A percentile compares a stretch with the other conserved stretches of the same genome.
phyloP scores from a whole-genome alignment of 148 eudicot species.

The Pharnaceum exiguum region DNA sequence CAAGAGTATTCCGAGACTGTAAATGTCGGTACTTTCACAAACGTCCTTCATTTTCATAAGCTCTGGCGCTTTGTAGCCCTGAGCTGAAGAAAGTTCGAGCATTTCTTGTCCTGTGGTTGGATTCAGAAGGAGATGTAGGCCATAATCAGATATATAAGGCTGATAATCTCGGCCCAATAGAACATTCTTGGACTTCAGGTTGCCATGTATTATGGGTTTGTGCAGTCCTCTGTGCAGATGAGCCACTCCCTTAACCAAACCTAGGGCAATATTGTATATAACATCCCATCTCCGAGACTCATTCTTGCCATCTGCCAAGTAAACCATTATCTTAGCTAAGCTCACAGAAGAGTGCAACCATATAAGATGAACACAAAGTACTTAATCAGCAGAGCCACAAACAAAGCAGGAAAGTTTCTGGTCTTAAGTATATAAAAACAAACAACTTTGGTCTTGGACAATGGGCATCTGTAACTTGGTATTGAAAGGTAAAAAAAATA shows the following conservation, averaged over 20 bases:
- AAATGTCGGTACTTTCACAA: constrained; percentile 56
- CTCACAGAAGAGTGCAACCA: neutral
- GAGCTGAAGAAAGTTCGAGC: constrained; percentile 62
- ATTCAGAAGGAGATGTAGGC: constrained; percentile 65
- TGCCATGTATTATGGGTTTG: constrained; percentile 76
- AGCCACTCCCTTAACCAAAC: constrained; percentile 64
- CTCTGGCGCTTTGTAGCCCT: constrained; percentile 93
- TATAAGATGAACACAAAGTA: too few species aligned
- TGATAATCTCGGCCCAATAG: constrained; percentile 43
- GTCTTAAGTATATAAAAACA: too few species aligned
- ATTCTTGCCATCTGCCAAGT: constrained; percentile 50
- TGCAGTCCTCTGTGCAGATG: constrained; percentile 64
- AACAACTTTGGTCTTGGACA: too few species aligned
- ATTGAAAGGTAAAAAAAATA: too few species aligned
- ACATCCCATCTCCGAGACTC: constrained; percentile 67
- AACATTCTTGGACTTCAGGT: constrained; percentile 76
- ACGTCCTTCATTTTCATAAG: constrained; percentile 73
- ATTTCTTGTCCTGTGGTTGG: constrained; percentile 77
- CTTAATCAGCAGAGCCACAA: too few species aligned
- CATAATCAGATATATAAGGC: constrained; percentile 63
- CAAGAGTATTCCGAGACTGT: constrained; percentile 78
- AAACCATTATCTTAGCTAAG: constrained; percentile 11
- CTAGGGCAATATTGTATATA: constrained; percentile 51
- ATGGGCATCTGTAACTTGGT: too few species aligned
- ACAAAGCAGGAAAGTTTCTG: too few species aligned